Evolutionary conservation across 2,329 filamentous ascomycete species (phyloP), one percentile per base, ranked within the genome.

Genomic region (Colletotrichum sp.): DNA sequence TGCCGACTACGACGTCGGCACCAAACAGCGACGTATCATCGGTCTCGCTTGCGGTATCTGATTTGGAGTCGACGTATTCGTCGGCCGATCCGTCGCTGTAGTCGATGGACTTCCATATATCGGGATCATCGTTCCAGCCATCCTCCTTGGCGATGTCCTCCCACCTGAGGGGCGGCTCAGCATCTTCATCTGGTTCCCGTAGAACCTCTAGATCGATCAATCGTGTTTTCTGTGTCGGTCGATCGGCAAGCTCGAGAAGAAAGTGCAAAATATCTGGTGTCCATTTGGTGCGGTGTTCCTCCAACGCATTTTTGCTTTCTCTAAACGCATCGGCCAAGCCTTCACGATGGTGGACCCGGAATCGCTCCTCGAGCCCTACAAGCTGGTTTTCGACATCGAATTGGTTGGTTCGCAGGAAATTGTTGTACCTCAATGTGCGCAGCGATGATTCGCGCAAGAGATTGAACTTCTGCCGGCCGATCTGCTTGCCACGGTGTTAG

Each of bases 341-440:
- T 79, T 98, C 96, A 77, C 94, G 92, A 80, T 94, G 93, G 64
- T 95, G 89, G 70, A 98, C 89, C 36, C 92, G 91, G 79, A 98
- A 97, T 79, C 96, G 96, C 85, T 98, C 97, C 78, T 96, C 93
- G 4, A 98, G 87, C 1, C 94, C 94, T 65, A 91, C 87, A 3
- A 96, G 87, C 43, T 89, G 89, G 48, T 89, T 89, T 52, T 90
- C 86, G 25, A 96, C 91, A 60, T 94, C 92, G 81, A 96, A 96
- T 78, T 95, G 94, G 80, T 96, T 95, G 2, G 93, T 95, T 48
- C 93, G 90, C 39, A 90, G 86, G 81, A 91, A 91, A 62, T 84
- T 90, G 78, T 92, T 88, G 36, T 89, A 84, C 66, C 89, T 89
- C 43, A 94, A 82, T 62, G 81, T 87, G 34, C 88, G 88, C 34